Conservation (phyloP, 2,329 filamentous ascomycete genomes). For the Escovopsis sp. region DNA sequence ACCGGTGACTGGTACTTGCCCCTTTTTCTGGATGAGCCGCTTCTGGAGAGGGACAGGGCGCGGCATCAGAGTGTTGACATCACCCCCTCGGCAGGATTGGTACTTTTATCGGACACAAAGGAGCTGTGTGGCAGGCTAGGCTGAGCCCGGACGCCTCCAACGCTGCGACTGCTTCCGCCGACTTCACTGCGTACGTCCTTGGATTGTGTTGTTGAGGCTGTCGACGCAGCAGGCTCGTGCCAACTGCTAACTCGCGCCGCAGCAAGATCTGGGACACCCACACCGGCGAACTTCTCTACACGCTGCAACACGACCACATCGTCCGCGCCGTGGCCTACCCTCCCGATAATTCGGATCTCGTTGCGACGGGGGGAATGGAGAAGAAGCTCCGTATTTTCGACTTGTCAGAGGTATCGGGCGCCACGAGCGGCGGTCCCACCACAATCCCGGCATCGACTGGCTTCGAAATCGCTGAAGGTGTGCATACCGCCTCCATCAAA, state of each 20-base stretch:
- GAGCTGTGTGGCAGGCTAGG: conserved; percentile 90
- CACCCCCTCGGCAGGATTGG: conserved; percentile 67
- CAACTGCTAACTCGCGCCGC: conserved; percentile 5
- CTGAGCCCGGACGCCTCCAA: conserved; percentile 76
- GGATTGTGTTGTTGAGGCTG: not conserved
- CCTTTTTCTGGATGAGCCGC: no score
- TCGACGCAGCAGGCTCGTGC: not conserved
- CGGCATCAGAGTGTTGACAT: conserved; percentile 18
- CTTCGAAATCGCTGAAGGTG: conserved; percentile 76
- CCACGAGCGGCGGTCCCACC: conserved; percentile 23
- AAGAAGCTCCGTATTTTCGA: conserved; percentile 95
- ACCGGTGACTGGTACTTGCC: conserved; percentile 71
- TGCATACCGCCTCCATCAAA: conserved; percentile 82
- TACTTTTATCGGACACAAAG: conserved; percentile 95
- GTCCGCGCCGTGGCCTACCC: conserved; percentile 88
- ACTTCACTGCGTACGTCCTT: conserved; percentile 70
- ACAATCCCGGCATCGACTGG: conserved; percentile 44
- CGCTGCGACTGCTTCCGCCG: conserved; percentile 85
- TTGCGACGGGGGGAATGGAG: conserved; percentile 89
- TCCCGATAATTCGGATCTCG: conserved; percentile 61
- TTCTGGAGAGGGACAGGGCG: no score
- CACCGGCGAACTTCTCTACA: conserved; percentile 75
- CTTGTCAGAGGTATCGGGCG: conserved; percentile 43
- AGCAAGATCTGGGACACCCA: conserved; percentile 97
- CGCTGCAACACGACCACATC: conserved; percentile 85